Base-by-base conservation (phyloP, 768 basidiomycete genomes). In the Lentinula detonsa region DNA sequence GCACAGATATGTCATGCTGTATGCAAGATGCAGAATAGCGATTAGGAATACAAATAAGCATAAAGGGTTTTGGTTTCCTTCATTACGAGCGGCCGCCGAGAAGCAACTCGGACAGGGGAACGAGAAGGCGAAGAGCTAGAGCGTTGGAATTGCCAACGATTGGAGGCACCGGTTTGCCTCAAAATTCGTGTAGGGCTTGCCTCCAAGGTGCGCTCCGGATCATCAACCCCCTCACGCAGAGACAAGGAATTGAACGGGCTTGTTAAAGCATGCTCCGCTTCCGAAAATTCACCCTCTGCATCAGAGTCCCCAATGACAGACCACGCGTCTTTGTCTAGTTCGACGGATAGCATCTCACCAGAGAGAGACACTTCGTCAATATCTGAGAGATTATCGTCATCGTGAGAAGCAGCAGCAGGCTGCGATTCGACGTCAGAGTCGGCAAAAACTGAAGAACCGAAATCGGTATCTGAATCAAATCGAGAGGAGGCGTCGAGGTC, bases 401-500 rank as follows among this genome's bases (percentile, higher is more conserved):
- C n/a, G 16, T 42, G 37, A 0, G 31, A 15, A 9, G 31, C 21
- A 15, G 13, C 18, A 4, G 5, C 39, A 9, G 28, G 21, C 9
- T 42, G 21, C 10, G 56, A 57, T 18, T 69, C 72, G 57, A 70
- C 66, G 53, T 80, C 76, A 23, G 78, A 74, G 54, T 81, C 78
- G 40, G 83, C 81, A 5, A 81, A 81, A 57, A 82, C 79, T 49
- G 77, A 71, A 49, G 82, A 80, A 43, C 80, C 72, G 62, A 78
- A 78, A 56, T 86, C 85, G 0, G 81, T 81, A 57, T 83, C 81
- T 15, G 81, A 74, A 64, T 79, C 77, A 48, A 75, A 71, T 18
- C 78, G 78, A 21, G 84, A 84, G 34, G 81, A 80, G 53, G 77
- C 76, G 61, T 85, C 83, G 39, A 84, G 67, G 66, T 91, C 91